Percentiles rank a stretch among this genome's conserved stretches.
Conservation (phyloP, 2,329 filamentous ascomycete genomes). For the Penicillium sp. region DNA sequence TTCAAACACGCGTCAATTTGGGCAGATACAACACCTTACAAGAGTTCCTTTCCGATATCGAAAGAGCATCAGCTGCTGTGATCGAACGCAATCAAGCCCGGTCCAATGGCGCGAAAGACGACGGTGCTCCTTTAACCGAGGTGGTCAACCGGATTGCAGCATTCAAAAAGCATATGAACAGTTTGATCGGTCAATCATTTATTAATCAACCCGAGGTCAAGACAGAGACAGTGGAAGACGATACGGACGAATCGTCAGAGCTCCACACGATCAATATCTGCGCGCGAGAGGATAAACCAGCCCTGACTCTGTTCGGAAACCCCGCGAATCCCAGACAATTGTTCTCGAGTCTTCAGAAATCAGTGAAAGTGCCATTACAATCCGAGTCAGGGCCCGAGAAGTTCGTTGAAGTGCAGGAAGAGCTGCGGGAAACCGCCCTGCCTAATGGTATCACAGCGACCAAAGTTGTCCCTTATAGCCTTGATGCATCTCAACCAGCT, state of each 20-base stretch:
- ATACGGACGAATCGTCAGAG: constrained; percentile 33
- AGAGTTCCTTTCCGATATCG: constrained; percentile 45
- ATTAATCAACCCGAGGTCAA: constrained; percentile 39
- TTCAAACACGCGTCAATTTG: constrained; percentile 40
- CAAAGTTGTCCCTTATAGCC: constrained; percentile 58
- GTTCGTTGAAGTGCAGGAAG: constrained; percentile 44
- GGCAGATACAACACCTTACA: constrained; percentile 43
- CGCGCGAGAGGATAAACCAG: constrained; percentile 53
- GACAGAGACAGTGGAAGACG: constrained; percentile 37
- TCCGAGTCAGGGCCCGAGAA: constrained; percentile 39
- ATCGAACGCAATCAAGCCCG: constrained; percentile 39
- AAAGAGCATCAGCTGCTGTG: constrained; percentile 38
- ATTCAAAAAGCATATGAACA: constrained; percentile 64
- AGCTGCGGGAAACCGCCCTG: constrained; percentile 63
- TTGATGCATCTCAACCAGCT: constrained; percentile 29
- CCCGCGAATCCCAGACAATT: constrained; percentile 73
- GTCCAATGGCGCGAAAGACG: constrained; percentile 26
- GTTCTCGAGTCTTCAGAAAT: constrained; percentile 77
- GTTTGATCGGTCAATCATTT: constrained; percentile 63
- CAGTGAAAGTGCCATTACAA: constrained; percentile 34
- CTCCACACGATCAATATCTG: constrained; percentile 41
- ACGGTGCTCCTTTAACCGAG: constrained; percentile 34
- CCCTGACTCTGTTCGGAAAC: constrained; percentile 75
- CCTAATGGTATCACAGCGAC: constrained; percentile 73
- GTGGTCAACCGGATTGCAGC: constrained; percentile 49